Evolutionary conservation across 2,329 filamentous ascomycete species (phyloP).

Genomic region (Zymoseptoria crescenta): DNA sequence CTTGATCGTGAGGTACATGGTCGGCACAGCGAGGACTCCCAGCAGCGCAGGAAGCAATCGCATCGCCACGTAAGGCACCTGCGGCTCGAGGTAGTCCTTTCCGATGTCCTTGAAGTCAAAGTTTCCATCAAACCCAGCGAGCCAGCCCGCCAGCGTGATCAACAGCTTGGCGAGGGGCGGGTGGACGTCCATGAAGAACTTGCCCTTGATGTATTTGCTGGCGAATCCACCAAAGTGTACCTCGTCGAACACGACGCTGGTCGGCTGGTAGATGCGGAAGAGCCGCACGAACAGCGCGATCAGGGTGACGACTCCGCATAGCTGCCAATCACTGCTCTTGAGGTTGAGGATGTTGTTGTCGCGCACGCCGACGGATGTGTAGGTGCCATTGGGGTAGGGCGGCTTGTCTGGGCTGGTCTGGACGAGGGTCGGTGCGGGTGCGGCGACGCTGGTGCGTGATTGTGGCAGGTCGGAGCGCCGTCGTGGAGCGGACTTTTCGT

Average conservation of each 20-base stretch:
- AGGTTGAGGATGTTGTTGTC: conserved; percentile 91
- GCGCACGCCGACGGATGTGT: conserved; percentile 69
- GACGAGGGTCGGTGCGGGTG: neutral
- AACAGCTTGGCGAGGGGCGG: conserved; percentile 94
- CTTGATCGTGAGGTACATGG: conserved; percentile 92
- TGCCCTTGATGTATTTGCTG: conserved; percentile 98
- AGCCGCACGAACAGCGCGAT: conserved; percentile 73
- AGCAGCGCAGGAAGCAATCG: conserved; percentile 83
- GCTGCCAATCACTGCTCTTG: conserved; percentile 72
- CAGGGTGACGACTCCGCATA: conserved; percentile 64
- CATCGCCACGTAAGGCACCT: conserved; percentile 96
- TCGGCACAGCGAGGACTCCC: conserved; percentile 79
- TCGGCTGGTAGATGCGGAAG: conserved; percentile 93
- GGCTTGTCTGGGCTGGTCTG: conserved; percentile 28
- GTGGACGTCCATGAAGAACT: conserved; percentile 99
- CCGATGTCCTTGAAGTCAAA: conserved; percentile 99
- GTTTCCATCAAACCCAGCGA: conserved; percentile 87
- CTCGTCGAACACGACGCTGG: conserved; percentile 96
- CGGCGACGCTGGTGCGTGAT: neutral
- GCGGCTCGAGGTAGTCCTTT: conserved; percentile 93
- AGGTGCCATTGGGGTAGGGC: conserved; percentile 33
- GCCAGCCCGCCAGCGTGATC: conserved; percentile 87
- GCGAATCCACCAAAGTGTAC: conserved; percentile 99
- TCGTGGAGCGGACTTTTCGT: neutral
- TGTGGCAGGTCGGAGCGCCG: neutral